Percentiles rank a stretch among this genome's conserved stretches.
Conservation (phyloP, 176 grass and related monocot species). For the Oryza officinalis region DNA sequence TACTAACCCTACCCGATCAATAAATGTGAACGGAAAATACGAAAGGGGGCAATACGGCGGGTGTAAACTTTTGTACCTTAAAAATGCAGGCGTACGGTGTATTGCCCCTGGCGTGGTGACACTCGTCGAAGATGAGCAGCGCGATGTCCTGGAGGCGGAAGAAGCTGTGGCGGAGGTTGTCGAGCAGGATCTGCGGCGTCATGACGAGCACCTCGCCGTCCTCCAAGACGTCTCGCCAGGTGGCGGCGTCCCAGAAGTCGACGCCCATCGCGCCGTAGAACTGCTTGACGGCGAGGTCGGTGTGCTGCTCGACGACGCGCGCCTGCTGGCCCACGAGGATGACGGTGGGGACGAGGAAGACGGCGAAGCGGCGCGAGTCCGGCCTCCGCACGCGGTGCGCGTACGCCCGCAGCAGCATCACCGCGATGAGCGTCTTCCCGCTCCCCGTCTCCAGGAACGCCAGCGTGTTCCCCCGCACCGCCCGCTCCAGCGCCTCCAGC, state of each 20-base stretch:
- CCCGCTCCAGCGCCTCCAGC: slow-evolving; percentile 83
- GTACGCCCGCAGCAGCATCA: slow-evolving; percentile 65
- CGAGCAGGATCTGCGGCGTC: slow-evolving; percentile 83
- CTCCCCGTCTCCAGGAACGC: slow-evolving; percentile 74
- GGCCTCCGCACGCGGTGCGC: slow-evolving; percentile 61
- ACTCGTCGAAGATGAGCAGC: slow-evolving; percentile 87
- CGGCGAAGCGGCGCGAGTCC: slow-evolving; percentile 30
- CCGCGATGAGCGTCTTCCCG: slow-evolving; percentile 87
- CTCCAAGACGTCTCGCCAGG: slow-evolving; percentile 37
- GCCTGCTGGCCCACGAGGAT: slow-evolving; percentile 84
- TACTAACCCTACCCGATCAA: neutral
- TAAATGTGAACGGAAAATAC: neutral
- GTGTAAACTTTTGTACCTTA: slow-evolving; percentile 40
- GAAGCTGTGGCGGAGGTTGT: slow-evolving; percentile 67
- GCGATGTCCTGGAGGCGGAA: slow-evolving; percentile 60
- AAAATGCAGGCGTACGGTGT: slow-evolving; percentile 70
- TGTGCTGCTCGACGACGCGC: slow-evolving; percentile 54
- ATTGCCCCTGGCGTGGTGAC: slow-evolving; percentile 57
- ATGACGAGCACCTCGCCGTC: slow-evolving; percentile 76
- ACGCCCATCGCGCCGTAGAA: slow-evolving; percentile 81
- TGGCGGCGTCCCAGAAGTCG: slow-evolving; percentile 51
- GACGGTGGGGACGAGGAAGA: slow-evolving; percentile 82
- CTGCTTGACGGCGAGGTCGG: slow-evolving; percentile 56
- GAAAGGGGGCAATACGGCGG: neutral
- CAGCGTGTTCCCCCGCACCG: slow-evolving; percentile 61